These are phyloP conservation scores for Rickenella mellea DNA, from an alignment of 768 basidiomycete genomes.

Conservation along the genomic window DNA sequence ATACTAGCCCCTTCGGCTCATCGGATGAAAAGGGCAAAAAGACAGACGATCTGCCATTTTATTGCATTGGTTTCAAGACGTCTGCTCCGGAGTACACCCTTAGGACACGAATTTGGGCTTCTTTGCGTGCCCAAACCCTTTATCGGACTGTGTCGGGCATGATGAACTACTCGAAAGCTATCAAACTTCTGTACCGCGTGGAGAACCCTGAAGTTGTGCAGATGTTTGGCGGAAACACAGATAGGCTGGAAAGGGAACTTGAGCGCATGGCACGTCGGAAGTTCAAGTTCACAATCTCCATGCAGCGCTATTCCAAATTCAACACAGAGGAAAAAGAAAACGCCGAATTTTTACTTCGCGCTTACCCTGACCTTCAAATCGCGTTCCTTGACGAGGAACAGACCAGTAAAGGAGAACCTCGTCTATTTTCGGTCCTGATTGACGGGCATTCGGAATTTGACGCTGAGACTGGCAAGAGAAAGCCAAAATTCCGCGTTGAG, in stretches of 20 bases:
- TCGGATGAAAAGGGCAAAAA: slow-evolving; percentile 71
- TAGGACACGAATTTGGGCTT: slow-evolving; percentile 98
- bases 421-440: slow-evolving; percentile 86
- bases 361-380: slow-evolving; percentile 97
- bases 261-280: slow-evolving; percentile 96
- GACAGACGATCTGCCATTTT: slow-evolving; percentile 93
- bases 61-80: slow-evolving; percentile 98
- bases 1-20: slow-evolving; percentile 29
- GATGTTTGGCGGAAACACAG: slow-evolving; percentile 92
- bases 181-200: slow-evolving; percentile 97
- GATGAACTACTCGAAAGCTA: slow-evolving; percentile 99
- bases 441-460: slow-evolving; percentile 97
- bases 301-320: slow-evolving; percentile 99
- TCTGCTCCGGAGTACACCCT: slow-evolving; percentile 98
- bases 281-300: slow-evolving; percentile 96
- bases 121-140: slow-evolving; percentile 92
- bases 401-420: slow-evolving; percentile 67
- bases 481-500: slow-evolving; percentile 96
- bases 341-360: slow-evolving; percentile 93
- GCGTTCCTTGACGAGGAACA: slow-evolving; percentile 97
- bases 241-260: slow-evolving; percentile 88
- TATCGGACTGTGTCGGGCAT: slow-evolving; percentile 99
- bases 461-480: slow-evolving; percentile 77
- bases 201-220: slow-evolving; percentile 98
- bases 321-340: slow-evolving; percentile 99